Percentiles rank a stretch among this genome's conserved stretches.
These are phyloP conservation scores for Podaxis carcinomalis DNA, from an alignment of 768 basidiomycete genomes.

Conservation along the genomic window DNA sequence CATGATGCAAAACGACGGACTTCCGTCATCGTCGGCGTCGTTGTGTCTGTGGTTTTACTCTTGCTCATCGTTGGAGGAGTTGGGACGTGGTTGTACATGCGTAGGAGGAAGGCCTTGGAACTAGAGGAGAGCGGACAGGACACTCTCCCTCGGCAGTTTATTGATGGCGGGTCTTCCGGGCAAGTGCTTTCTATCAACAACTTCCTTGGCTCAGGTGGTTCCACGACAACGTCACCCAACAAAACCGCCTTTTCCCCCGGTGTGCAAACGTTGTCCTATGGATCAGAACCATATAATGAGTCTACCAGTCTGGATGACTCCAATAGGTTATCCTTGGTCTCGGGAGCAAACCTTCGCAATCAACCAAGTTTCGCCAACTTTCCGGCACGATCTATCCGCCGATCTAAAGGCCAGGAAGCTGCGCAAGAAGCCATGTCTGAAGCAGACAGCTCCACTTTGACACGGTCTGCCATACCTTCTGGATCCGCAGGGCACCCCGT, in stretches of 20 bases:
- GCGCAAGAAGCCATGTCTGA: conserved; percentile 8
- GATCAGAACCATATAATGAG: neutral
- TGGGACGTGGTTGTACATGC: conserved; percentile 15
- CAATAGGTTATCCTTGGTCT: neutral
- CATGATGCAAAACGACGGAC: conserved; percentile 14
- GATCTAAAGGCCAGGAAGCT: conserved; percentile 19
- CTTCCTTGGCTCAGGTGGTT: conserved; percentile 3
- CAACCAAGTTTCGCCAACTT: conserved; percentile 12
- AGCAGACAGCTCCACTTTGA: neutral
- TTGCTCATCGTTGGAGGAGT: conserved; percentile 20
- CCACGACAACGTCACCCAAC: conserved; percentile 2
- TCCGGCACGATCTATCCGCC: conserved; percentile 14
- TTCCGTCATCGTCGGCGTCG: conserved; percentile 26
- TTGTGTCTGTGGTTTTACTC: conserved; percentile 25
- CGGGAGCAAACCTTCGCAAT: neutral
- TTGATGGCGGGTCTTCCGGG: conserved; percentile 7
- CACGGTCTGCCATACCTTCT: neutral
- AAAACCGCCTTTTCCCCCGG: neutral
- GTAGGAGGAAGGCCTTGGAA: conserved; percentile 8
- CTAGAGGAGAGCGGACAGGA: conserved; percentile 4
- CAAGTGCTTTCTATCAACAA: conserved; percentile 16
- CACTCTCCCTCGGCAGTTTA: conserved; percentile 15
- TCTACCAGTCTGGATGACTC: neutral
- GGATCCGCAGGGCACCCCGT: neutral
- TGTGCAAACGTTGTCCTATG: neutral